Base-by-base conservation (phyloP, 352 stramenopile genomes). In the Thalassiosira hispida region DNA sequence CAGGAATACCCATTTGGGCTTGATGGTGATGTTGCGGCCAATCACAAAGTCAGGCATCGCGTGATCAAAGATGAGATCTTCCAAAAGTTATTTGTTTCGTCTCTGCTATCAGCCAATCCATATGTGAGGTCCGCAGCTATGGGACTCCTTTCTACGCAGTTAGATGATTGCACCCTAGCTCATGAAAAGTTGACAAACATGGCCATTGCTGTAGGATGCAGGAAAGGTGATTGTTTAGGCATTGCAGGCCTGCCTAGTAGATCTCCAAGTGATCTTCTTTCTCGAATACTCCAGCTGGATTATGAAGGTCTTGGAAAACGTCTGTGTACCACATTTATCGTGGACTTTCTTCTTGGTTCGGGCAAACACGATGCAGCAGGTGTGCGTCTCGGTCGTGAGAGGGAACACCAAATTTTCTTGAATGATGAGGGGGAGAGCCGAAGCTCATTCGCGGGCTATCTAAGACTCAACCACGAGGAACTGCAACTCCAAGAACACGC, bases 271-370 rank as follows among this genome's bases (percentile, higher is more conserved):
- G 73, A 87, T 49, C 61, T 90, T 53, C 73, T 95, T 25, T 80
- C 62, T 38, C 78, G 84, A 60, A 55, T 94, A 25, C 66, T 94
- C 55, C 65, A 85, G 27, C 80, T 61, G 49, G 81, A 94, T 84
- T 87, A 89, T 55, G 84, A 94, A 78, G 84, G 71, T 31, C 25
- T 93, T 25, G 81, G 79, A 18, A 80, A 77, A 22, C 76, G 88
- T 18, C 73, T 91, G 40, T 93, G 87, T 84, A 83, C 85, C 12
- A 71, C 85, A 57, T 27, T 92, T 27, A 68, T 92, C 80, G 80
- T 88, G n/a, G 91, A 95, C 56, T 22, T 88, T 2, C 49, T 95
- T 42, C 69, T 94, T 52, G 75, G 47, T 55, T 72, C 57, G 16
- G 52, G 67, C 31, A 73, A 79, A 53, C 55, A 71, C 23, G 42